A percentile compares a stretch with the other conserved stretches of the same genome.
phyloP scores from a whole-genome alignment of 495 filamentous ascomycete species.

The Podospora appendiculata region DNA sequence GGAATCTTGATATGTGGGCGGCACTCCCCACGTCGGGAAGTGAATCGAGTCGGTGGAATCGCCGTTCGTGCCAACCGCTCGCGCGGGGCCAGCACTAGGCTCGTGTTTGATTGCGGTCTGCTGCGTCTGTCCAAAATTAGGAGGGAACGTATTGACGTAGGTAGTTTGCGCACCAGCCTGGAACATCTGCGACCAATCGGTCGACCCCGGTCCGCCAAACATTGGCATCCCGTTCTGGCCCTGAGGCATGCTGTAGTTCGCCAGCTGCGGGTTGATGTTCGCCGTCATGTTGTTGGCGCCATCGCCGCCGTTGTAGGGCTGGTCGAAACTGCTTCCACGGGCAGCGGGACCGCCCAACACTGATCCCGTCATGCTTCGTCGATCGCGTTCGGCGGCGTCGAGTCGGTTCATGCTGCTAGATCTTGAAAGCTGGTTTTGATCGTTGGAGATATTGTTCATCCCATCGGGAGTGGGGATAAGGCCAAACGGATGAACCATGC shows the following conservation, averaged over 20 bases:
- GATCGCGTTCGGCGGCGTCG: constrained; percentile 41
- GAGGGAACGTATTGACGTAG: constrained; percentile 53
- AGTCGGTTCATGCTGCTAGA: constrained; percentile 51
- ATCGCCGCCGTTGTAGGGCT: constrained; percentile 42
- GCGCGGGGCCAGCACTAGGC: constrained; percentile 30
- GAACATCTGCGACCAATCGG: constrained; percentile 67
- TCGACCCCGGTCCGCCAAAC: constrained; percentile 38
- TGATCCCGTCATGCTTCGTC: constrained; percentile 44
- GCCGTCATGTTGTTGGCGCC: constrained; percentile 44
- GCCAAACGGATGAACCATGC: constrained; percentile 43
- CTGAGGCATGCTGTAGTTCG: constrained; percentile 46
- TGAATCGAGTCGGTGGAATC: constrained; percentile 31
- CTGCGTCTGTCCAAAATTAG: constrained; percentile 45
- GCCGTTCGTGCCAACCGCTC: constrained; percentile 33
- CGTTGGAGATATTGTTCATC: constrained; percentile 43
- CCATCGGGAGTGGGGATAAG: constrained; percentile 36
- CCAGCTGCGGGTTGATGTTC: constrained; percentile 51
- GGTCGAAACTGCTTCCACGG: constrained; percentile 34
- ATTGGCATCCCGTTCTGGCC: constrained; percentile 45
- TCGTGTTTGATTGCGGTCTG: constrained; percentile 47
- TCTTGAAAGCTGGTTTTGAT: constrained; percentile 48
- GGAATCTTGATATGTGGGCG: constrained; percentile 34
- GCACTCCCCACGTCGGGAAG: constrained; percentile 33
- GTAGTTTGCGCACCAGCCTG: constrained; percentile 56
- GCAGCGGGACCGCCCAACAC: constrained; percentile 27